Base-by-base conservation (phyloP, 2,329 filamentous ascomycete species). In the Dactylellina drechsleri region DNA sequence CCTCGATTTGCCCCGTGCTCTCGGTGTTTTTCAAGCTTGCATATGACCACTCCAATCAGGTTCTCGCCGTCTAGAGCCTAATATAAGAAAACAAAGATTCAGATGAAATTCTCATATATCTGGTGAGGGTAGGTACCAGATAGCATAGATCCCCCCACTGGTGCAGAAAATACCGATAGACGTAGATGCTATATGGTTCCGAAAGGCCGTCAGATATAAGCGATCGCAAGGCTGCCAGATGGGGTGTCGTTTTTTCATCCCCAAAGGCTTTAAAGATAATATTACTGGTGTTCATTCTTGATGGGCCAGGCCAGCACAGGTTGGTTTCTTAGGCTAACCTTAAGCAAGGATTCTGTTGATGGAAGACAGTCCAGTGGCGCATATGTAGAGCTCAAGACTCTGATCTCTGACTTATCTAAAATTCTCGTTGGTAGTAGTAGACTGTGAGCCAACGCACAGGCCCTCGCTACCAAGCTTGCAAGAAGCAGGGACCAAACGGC, bases 141-240 rank as follows among this genome's bases (percentile, higher is more conserved):
- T 92, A 98, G 83, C 95, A 99, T n/a, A 99, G 84, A 80, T 98
- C 91, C 4, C 92, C 91, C 95, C 95, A 99, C 86, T 98, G 93
- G 81, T 96, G 97, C 16, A 99, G 85, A 80, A 99, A 99, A 82
- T 99, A 99, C 36, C 95, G 89, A 82, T 98, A 99, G 71, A 99
- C 95, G 84, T 99, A 99, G 81, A 99, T 98, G 83, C 94, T 98
- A 82, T 99, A 99, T 0, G 95, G 95, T 82, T 99, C 95, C 79
- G 94, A 98, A 58, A 99, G 86, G 81, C 98, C 95, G 80, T 94
- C 96, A 52, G 93, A 95, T 80, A 99, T 99, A 80, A 99, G 84
- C 68, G 93, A 90, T 66, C 94, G 90, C 82, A 99, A 97, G 49
- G 92, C 89, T 41, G 93, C 89, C 49, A 99, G 88, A 81, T 95